Base-by-base conservation (phyloP, 345 rosid genomes). In the Eucalyptus polybractea region DNA sequence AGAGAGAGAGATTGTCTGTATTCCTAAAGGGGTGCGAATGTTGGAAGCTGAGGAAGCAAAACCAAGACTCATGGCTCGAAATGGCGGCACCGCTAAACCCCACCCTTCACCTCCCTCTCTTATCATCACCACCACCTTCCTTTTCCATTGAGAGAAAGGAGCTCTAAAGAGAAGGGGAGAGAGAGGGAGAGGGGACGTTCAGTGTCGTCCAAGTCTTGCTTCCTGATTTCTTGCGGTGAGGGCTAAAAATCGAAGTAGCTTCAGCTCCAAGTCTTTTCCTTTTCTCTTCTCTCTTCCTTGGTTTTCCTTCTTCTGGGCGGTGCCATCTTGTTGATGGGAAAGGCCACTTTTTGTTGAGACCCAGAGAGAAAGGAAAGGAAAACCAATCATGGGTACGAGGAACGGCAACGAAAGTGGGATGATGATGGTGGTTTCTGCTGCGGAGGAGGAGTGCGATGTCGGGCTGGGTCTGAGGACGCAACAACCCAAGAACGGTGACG, bases 21-120 rank as follows among this genome's bases (percentile, higher is more conserved):
- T 94, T 89, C 91, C 58, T 83, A 91, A 94, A 91, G 94, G 90
- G 90, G 95, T 90, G 90, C 95, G 94, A 93, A 94, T 97, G 97
- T 95, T 93, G 95, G 96, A 92, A 92, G 95, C 96, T 33, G 90
- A 92, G 95, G 96, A 97, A 97, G 92, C 98, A 94, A 92, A 92
- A 90, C 91, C 65, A 91, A 91, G 90, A 88, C 85, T 40, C 47
- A 40, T 76, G 85, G 85, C 85, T 76, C 47, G 29, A 40, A 76
- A 76, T 40, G 85, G 85, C 85, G 85, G 85, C 85, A 76, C 85
- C 47, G 47, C 85, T 76, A 40, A 58, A 81, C 33, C 87, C 47
- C 62, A 88, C 22, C 86, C n/a, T 67, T 72, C 50, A 47, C 80
- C 29, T 83, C 87, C 16, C 60, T 29, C 72, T 44, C 87, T 49